phyloP scores from a whole-genome alignment of 108 stramenopile genomes.

The Cyclotella atomus region DNA sequence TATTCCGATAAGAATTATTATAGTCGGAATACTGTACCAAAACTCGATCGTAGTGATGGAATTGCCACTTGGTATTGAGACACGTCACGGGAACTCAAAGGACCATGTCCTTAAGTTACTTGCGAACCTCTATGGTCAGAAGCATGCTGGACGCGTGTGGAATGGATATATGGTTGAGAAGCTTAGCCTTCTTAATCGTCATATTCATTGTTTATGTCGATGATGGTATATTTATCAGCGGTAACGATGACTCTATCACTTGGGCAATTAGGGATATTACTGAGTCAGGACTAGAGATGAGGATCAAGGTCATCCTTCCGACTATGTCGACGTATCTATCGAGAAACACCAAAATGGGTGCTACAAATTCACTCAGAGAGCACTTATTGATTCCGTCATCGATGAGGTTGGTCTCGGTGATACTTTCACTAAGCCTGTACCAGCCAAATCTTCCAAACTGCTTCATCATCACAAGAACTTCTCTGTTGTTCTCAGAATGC shows the following conservation, averaged over 20 bases:
- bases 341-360: not conserved
- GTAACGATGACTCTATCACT: slow-evolving; percentile 25
- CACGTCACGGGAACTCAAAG: not conserved
- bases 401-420: slow-evolving; percentile 1
- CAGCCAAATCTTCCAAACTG: not conserved
- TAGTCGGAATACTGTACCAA: too few relatives aligned
- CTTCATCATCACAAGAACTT: not conserved
- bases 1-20: too few relatives aligned
- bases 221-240: slow-evolving; percentile 38
- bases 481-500: not conserved
- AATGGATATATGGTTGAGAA: not conserved
- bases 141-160: not conserved
- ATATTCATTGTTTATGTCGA: slow-evolving; percentile 56
- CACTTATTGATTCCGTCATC: slow-evolving; percentile 12
- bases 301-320: slow-evolving; percentile 26
- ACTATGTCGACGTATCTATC: slow-evolving; percentile 2
- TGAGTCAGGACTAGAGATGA: slow-evolving; percentile 16
- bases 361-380: not conserved
- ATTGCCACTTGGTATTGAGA: not conserved
- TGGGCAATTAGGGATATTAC: slow-evolving; percentile 28
- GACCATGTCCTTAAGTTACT: not conserved
- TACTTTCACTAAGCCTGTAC: slow-evolving; percentile 2
- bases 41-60: too few relatives aligned
- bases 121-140: not conserved
- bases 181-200: slow-evolving; percentile 26